Evolutionary conservation across 768 basidiomycete genomes (phyloP).

Genomic region (Tulasnella sp.): DNA sequence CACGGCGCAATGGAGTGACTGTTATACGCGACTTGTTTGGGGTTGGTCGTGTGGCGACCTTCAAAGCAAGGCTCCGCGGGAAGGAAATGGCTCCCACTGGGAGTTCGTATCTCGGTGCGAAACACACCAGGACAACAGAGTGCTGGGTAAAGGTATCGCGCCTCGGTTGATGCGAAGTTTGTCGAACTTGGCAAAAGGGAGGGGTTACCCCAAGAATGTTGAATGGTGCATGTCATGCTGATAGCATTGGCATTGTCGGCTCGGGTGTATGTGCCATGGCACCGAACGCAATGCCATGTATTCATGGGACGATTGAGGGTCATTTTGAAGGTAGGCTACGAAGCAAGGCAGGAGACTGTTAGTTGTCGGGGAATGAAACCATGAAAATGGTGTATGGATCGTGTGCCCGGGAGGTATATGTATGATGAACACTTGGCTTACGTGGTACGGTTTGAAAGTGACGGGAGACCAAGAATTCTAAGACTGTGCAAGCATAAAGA

Average conservation of each 20-base stretch:
- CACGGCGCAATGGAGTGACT: background rate
- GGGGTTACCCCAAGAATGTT: background rate
- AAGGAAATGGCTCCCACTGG: background rate
- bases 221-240: conserved; percentile 2
- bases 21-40: background rate
- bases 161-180: background rate
- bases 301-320: conserved; percentile 10
- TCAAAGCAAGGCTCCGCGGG: background rate
- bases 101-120: background rate
- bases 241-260: background rate
- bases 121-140: background rate
- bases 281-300: conserved; percentile 7
- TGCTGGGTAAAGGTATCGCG: background rate
- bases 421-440: too few relatives aligned
- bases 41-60: conserved; percentile 1
- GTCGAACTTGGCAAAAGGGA: background rate
- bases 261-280: background rate
- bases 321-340: too few relatives aligned
- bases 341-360: too few relatives aligned
- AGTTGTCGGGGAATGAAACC: too few relatives aligned
- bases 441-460: too few relatives aligned
- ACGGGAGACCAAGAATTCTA: too few relatives aligned
- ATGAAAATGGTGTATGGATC: too few relatives aligned
- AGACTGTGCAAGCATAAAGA: too few relatives aligned
- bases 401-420: too few relatives aligned